Conservation (phyloP, 2,329 filamentous ascomycete species). For the Aureobasidium lini region DNA sequence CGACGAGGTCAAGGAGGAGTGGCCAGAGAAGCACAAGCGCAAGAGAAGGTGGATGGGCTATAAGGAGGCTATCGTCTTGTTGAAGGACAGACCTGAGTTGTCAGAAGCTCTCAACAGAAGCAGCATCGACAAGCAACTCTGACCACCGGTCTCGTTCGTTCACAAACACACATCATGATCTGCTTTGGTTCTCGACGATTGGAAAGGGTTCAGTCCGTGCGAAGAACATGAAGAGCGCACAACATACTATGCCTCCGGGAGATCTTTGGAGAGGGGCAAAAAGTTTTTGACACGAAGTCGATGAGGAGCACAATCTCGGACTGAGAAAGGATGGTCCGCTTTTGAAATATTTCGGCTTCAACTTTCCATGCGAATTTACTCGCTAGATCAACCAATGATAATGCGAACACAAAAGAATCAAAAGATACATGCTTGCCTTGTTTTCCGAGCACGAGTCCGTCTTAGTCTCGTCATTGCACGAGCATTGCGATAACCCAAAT, state of each 20-base stretch:
- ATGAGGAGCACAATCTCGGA: not conserved
- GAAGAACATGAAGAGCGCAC: not conserved
- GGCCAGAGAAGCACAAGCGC: constrained; percentile 92
- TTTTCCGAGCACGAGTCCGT: not conserved
- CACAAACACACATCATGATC: not conserved
- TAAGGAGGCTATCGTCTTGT: constrained; percentile 66
- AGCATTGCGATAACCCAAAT: not conserved
- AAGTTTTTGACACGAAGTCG: not conserved
- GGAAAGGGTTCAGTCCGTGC: not conserved
- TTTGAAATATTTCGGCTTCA: not conserved
- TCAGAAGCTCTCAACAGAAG: constrained; percentile 79
- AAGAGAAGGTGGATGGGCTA: constrained; percentile 86
- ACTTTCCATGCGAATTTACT: not conserved
- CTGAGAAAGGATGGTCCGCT: not conserved
- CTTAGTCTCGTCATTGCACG: not conserved
- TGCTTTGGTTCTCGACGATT: too few species aligned
- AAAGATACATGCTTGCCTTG: constrained; percentile 6
- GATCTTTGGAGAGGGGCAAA: not conserved
- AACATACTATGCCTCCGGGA: not conserved
- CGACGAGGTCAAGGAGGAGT: constrained; percentile 72
- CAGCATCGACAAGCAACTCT: constrained; percentile 23
- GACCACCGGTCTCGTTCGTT: not conserved
- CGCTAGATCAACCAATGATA: constrained; percentile 12
- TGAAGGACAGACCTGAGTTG: constrained; percentile 76
- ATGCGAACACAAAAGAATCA: not conserved